Conservation (phyloP, 208 protist genomes). For the Porcisia hertigi region DNA sequence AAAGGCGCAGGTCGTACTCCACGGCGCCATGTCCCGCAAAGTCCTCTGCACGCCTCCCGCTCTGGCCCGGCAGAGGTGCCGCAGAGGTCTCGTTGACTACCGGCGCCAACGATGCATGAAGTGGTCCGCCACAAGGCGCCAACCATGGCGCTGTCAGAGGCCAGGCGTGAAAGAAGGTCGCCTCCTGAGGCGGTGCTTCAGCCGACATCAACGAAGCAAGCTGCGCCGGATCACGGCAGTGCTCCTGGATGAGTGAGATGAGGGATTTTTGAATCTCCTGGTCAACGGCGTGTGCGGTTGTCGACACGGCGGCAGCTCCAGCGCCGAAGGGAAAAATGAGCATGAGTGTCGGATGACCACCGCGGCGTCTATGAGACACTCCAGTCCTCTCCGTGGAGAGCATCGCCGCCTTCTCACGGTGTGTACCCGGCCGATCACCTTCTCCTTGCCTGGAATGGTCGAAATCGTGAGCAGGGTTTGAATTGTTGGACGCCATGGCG, state of each 20-base stretch:
- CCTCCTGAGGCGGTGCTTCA: neutral
- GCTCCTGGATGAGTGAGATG: neutral
- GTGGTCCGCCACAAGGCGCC: neutral
- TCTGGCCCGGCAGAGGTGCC: too few species aligned
- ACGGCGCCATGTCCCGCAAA: neutral
- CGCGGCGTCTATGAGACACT: neutral
- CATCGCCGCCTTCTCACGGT: neutral
- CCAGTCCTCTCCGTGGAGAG: neutral
- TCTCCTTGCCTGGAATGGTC: neutral
- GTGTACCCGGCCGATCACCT: neutral
- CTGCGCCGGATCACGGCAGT: neutral
- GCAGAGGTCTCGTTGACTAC: neutral
- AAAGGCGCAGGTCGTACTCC: slow-evolving; percentile 6
- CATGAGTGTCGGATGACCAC: neutral
- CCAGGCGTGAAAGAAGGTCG: slow-evolving; percentile 25
- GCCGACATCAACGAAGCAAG: slow-evolving; percentile 7
- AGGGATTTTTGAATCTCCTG: neutral
- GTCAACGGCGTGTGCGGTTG: neutral
- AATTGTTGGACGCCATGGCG: neutral
- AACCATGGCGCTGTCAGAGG: slow-evolving; percentile 16
- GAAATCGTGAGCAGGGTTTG: neutral
- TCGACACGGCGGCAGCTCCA: neutral
- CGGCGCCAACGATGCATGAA: slow-evolving; percentile 5
- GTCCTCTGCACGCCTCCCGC: neutral
- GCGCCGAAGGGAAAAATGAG: slow-evolving; percentile 8